Conservation (phyloP, 2,329 filamentous ascomycete genomes). For the Fusarium nanum region DNA sequence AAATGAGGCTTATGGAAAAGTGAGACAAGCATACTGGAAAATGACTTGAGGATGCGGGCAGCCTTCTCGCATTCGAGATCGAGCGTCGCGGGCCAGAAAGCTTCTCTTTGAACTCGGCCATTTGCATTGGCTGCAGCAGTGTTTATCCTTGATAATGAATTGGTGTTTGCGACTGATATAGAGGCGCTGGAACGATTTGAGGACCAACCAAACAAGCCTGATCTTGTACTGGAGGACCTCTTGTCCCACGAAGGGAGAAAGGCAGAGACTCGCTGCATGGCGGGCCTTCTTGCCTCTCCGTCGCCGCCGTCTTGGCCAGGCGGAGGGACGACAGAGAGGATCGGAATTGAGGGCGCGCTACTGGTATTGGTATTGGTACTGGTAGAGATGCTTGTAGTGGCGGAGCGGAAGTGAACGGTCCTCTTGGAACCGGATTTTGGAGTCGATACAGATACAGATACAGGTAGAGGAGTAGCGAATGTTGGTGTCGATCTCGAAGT, state of each 20-base stretch:
- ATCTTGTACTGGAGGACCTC: constrained; percentile 52
- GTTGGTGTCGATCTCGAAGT: constrained; percentile 37
- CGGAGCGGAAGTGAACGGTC: constrained; percentile 33
- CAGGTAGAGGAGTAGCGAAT: constrained; percentile 33
- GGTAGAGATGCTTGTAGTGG: constrained; percentile 27
- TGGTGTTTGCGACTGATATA: constrained; percentile 34
- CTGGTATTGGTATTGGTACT: constrained; percentile 34
- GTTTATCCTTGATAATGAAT: constrained; percentile 51
- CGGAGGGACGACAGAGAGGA: constrained; percentile 50
- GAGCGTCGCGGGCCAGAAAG: constrained; percentile 86
- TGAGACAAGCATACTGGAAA: constrained; percentile 73
- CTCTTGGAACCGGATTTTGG: constrained; percentile 26
- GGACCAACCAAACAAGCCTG: constrained; percentile 58
- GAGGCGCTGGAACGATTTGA: constrained; percentile 60
- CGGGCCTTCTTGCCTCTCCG: constrained; percentile 52
- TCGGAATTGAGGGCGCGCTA: constrained; percentile 50
- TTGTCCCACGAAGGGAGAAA: constrained; percentile 60
- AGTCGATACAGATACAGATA: constrained; percentile 27
- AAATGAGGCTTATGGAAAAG: constrained; percentile 6
- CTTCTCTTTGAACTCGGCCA: constrained; percentile 63
- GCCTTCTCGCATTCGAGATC: constrained; percentile 94
- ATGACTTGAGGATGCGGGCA: constrained; percentile 87
- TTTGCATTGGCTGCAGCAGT: constrained; percentile 50
- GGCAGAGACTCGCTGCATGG: constrained; percentile 59
- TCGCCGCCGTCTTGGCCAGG: constrained; percentile 50